Conservation (phyloP, 164 flowering plant species). For the Piper longum region DNA sequence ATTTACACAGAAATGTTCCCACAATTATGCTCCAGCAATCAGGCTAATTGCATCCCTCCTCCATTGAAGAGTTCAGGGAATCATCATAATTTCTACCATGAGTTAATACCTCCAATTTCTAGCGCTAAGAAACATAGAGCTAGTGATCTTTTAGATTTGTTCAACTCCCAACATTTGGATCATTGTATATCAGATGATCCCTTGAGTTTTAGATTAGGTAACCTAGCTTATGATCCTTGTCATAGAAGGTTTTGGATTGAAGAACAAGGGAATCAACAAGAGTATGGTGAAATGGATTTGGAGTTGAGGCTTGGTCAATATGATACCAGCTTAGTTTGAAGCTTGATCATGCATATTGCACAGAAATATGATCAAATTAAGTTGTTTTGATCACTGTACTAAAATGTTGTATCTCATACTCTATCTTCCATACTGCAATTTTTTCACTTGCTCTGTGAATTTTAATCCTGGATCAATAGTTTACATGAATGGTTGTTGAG, state of each 20-base stretch:
- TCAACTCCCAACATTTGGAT: conserved; percentile 5
- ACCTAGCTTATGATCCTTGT: conserved; percentile 1
- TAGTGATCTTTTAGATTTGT: conserved; percentile 1
- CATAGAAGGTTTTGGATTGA: conserved; percentile 5
- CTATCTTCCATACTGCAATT: too few relatives aligned
- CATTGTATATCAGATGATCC: conserved; percentile 8
- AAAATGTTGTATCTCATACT: too few relatives aligned
- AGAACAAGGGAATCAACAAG: neutral
- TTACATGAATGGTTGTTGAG: too few relatives aligned
- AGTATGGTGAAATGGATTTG: conserved; percentile 30
- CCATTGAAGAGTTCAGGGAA: conserved; percentile 5
- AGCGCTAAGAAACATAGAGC: neutral
- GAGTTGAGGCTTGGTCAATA: conserved; percentile 47
- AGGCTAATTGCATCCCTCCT: conserved; percentile 2
- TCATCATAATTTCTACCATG: conserved; percentile 14
- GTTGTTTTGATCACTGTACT: too few relatives aligned
- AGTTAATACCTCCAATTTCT: neutral
- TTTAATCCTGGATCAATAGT: too few relatives aligned
- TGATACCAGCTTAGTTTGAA: conserved; percentile 13
- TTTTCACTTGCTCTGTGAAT: too few relatives aligned
- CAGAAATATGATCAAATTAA: too few relatives aligned
- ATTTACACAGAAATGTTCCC: neutral
- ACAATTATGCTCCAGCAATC: conserved; percentile 6
- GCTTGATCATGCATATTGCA: neutral
- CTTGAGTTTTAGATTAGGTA: conserved; percentile 12